Conservation (phyloP, 768 basidiomycete species). For the Serendipita sp. region DNA sequence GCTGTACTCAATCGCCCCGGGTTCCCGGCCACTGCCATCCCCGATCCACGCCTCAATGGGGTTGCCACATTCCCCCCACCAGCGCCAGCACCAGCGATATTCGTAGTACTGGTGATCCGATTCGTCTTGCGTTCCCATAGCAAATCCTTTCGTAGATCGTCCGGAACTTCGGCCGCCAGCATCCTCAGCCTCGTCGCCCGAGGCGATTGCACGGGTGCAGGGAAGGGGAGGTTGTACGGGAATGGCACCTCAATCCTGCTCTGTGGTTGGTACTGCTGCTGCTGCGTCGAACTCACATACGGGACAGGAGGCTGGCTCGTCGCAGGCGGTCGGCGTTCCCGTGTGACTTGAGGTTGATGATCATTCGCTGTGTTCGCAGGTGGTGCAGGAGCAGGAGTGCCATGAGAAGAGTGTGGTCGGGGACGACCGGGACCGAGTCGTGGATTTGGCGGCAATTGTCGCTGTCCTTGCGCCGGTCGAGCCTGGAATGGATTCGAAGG, state of each 20-base stretch:
- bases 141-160: conserved; percentile 64
- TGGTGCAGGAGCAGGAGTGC: neutral
- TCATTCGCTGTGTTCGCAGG: neutral
- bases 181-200: conserved; percentile 72
- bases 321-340: neutral
- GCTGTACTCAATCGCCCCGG: neutral
- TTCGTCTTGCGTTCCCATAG: conserved; percentile 42
- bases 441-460: neutral
- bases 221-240: conserved; percentile 60
- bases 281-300: neutral
- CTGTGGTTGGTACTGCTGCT: neutral
- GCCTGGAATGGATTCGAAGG: neutral
- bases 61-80: neutral
- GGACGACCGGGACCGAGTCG: conserved; percentile 2
- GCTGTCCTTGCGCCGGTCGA: neutral
- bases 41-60: neutral
- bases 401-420: conserved; percentile 4
- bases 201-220: conserved; percentile 56
- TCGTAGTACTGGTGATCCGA: neutral
- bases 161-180: conserved; percentile 72
- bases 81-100: neutral
- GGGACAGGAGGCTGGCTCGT: conserved; percentile 2
- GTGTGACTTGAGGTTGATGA: neutral
- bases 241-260: conserved; percentile 15
- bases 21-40: too few species aligned